These are phyloP conservation scores for Grosmannia serpens DNA, from an alignment of 2,329 filamentous ascomycete genomes.

Conservation along the genomic window DNA sequence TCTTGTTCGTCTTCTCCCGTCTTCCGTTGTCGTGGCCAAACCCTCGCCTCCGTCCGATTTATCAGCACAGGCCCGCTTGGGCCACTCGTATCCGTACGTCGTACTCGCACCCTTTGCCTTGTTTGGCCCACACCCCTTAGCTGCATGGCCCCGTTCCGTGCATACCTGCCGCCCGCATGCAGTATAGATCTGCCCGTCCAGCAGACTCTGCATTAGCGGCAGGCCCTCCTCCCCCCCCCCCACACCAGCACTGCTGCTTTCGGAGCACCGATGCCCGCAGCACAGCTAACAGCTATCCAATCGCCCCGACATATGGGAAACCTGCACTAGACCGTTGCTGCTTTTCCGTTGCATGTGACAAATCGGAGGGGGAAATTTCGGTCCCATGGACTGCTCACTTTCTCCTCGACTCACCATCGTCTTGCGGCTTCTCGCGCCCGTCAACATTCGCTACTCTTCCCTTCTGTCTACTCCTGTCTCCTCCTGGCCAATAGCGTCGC, in stretches of 20 bases:
- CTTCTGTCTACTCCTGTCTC: too few species aligned
- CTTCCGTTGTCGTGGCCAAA: background rate
- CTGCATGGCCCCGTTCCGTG: background rate
- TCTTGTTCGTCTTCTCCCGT: background rate
- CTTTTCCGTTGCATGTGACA: background rate
- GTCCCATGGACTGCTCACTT: background rate
- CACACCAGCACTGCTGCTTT: background rate
- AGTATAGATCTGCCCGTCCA: background rate
- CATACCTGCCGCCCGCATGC: background rate
- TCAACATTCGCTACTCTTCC: background rate
- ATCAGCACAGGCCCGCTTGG: background rate
- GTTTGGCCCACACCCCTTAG: background rate
- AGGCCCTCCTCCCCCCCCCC: background rate
- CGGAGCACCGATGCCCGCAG: background rate
- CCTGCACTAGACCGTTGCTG: background rate
- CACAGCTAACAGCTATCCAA: background rate
- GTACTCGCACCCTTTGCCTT: too few species aligned
- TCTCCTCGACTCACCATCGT: background rate
- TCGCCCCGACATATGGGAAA: background rate
- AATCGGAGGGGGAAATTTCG: conserved; percentile 10
- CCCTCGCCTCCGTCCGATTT: background rate
- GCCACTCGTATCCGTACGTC: too few species aligned
- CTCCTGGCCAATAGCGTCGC: background rate
- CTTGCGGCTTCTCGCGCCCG: background rate
- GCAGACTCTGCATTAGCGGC: background rate